Conservation (phyloP, 345 rosid species). For the Camelina laxa region DNA sequence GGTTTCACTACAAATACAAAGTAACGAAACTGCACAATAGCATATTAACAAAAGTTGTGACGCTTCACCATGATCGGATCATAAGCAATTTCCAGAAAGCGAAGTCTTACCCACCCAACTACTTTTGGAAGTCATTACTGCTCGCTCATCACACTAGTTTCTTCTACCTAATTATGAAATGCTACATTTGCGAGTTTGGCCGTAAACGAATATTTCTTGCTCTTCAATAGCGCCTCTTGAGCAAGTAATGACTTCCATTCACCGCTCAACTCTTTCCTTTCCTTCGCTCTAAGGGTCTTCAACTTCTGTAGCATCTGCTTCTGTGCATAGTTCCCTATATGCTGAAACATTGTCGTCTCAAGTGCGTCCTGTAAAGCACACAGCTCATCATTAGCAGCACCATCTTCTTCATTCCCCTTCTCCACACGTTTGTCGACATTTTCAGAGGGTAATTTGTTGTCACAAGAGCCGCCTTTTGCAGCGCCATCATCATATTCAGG, state of each 20-base stretch:
- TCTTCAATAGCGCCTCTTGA: constrained; percentile 2
- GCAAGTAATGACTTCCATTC: constrained; percentile 31
- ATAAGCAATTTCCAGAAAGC: neutral
- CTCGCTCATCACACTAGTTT: neutral
- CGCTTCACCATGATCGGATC: neutral
- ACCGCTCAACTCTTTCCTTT: constrained; percentile 19
- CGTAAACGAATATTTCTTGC: neutral
- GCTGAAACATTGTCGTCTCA: constrained; percentile 8
- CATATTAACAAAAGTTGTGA: neutral
- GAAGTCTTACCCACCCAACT: neutral
- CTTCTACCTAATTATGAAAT: constrained; percentile 9
- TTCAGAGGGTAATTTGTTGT: neutral
- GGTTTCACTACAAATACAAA: neutral
- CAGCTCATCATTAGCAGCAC: constrained; percentile 23
- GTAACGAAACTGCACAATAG: too few species aligned
- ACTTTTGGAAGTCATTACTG: neutral
- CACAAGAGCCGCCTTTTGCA: neutral
- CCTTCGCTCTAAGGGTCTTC: neutral
- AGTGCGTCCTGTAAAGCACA: constrained; percentile 20
- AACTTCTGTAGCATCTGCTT: constrained; percentile 20
- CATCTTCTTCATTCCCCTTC: neutral
- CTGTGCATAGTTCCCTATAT: neutral
- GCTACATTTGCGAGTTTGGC: constrained; percentile 15
- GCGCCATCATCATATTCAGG: neutral
- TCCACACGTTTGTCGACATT: neutral